phyloP scores from a whole-genome alignment of 352 stramenopile species.

The Pelagophyceae sp. region DNA sequence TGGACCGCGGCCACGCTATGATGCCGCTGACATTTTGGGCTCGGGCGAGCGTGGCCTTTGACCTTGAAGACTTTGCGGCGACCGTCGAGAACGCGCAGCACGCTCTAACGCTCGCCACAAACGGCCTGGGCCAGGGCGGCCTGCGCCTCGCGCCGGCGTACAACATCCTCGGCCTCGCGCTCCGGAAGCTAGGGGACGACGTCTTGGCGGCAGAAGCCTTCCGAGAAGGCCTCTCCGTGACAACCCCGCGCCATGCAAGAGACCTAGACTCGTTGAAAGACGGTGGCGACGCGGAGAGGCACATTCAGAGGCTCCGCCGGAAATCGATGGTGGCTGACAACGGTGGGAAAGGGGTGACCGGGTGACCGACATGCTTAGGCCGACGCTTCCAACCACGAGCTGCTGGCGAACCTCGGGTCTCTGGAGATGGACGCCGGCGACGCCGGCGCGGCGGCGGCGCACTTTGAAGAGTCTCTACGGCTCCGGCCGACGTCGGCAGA shows the following conservation, averaged over 20 bases:
- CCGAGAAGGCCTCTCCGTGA: neutral
- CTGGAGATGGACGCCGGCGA: neutral
- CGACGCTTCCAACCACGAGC: neutral
- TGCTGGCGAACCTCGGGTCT: neutral
- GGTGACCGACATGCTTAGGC: neutral
- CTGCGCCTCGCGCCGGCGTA: neutral
- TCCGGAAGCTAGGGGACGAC: neutral
- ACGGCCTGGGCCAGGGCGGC: neutral
- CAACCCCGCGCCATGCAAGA: neutral
- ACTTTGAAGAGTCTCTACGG: neutral
- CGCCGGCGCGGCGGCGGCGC: neutral
- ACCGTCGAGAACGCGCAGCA: neutral
- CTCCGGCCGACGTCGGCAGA: neutral
- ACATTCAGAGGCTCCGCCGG: neutral
- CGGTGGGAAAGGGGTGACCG: too few relatives aligned
- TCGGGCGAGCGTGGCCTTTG: neutral
- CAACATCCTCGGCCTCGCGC: neutral
- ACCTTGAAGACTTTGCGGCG: neutral
- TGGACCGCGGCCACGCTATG: neutral
- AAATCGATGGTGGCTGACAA: neutral
- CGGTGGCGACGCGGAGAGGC: neutral
- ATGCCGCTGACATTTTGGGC: conserved; percentile 1
- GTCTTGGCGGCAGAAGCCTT: neutral
- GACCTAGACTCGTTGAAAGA: neutral
- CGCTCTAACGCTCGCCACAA: neutral